Percentiles rank a stretch among this genome's conserved stretches.
Conservation (phyloP, 1,284 basidiomycete species). For the Tilletia horrida region DNA sequence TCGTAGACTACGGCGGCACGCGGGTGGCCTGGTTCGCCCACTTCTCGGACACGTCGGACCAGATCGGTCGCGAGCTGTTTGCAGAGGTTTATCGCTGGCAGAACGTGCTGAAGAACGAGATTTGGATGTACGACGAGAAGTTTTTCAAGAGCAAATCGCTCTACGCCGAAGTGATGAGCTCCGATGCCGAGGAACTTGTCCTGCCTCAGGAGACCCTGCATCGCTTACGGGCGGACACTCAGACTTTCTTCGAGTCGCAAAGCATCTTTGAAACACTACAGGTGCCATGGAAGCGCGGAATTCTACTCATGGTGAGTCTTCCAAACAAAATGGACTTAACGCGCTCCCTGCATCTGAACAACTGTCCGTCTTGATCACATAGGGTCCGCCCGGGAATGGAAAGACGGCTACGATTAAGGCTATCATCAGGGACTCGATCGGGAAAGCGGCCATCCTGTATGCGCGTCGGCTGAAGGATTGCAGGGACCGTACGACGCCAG, state of each 20-base stretch:
- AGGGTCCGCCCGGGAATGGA: constrained; percentile 23
- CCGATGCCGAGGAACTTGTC: not conserved
- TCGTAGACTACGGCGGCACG: not conserved
- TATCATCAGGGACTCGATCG: constrained; percentile 4
- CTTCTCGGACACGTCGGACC: not conserved
- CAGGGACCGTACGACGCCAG: not conserved
- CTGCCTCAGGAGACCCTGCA: not conserved
- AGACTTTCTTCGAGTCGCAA: constrained; percentile 18
- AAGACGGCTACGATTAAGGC: constrained; percentile 19
- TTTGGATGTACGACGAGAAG: not conserved
- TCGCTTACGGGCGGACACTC: not conserved
- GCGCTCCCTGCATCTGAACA: not conserved
- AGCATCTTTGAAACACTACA: constrained; percentile 3
- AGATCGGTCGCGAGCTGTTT: not conserved
- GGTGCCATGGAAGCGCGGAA: constrained; percentile 20
- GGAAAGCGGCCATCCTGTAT: not conserved
- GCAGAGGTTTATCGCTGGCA: not conserved
- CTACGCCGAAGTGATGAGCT: not conserved
- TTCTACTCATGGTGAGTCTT: constrained; percentile 16
- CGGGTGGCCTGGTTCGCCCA: not conserved
- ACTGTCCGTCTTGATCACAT: not conserved
- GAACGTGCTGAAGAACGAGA: not conserved
- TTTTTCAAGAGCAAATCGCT: not conserved
- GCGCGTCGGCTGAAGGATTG: not conserved
- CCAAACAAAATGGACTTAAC: not conserved